These are phyloP conservation scores for Boletus eberwhitei DNA, from an alignment of 768 basidiomycete genomes.

Conservation along the genomic window DNA sequence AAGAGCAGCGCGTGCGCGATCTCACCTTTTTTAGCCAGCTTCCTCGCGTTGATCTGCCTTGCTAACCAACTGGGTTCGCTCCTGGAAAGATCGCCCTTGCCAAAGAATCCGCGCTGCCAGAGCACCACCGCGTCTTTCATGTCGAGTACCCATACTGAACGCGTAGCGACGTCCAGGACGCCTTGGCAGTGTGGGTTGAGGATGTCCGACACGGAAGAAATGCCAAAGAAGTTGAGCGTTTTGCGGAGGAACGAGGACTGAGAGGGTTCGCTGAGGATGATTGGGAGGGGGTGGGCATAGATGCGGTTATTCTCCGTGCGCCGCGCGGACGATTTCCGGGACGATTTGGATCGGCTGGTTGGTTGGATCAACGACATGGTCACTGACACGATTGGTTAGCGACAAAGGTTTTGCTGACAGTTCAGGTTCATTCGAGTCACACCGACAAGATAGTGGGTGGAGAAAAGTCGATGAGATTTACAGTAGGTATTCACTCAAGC, in stretches of 20 bases:
- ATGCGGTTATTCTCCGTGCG: conserved; percentile 64
- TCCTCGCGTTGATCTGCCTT: conserved; percentile 62
- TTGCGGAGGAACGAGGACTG: conserved; percentile 43
- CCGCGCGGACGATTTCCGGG: conserved; percentile 49
- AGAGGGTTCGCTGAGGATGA: conserved; percentile 42
- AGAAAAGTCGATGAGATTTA: background rate
- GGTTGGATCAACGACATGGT: conserved; percentile 50
- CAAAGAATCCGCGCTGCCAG: conserved; percentile 94
- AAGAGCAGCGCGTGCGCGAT: background rate
- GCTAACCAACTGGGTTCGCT: conserved; percentile 95
- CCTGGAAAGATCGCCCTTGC: conserved; percentile 90
- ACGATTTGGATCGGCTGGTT: conserved; percentile 34
- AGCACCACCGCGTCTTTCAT: conserved; percentile 61
- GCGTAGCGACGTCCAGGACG: conserved; percentile 70
- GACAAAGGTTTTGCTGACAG: background rate
- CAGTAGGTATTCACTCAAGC: background rate
- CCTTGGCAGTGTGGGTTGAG: conserved; percentile 76
- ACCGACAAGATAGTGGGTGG: background rate
- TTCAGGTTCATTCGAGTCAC: background rate
- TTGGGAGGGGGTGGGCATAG: conserved; percentile 70
- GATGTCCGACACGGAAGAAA: conserved; percentile 50
- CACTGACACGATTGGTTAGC: background rate
- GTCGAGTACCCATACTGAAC: conserved; percentile 84
- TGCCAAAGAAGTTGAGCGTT: conserved; percentile 51
- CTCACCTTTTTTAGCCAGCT: conserved; percentile 57